phyloP scores from a whole-genome alignment of 306 rosid genomes.

The Vigna hirtella region DNA sequence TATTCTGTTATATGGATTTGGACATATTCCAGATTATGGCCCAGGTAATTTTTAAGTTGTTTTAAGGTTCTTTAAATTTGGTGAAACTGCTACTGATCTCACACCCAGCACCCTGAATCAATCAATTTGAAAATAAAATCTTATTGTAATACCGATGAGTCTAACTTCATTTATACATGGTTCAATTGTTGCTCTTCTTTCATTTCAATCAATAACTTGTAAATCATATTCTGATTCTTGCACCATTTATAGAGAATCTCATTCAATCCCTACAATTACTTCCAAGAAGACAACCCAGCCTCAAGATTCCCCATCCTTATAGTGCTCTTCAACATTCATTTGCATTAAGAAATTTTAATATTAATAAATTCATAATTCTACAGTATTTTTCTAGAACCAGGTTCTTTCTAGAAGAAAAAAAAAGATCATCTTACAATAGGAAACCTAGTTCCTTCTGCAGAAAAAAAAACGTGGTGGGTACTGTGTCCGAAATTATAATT shows the following conservation, averaged over 20 bases:
- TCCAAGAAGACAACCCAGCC: conserved; percentile 27
- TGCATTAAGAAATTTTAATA: background rate
- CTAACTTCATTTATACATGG: background rate
- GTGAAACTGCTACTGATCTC: background rate
- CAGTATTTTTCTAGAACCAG: conserved; percentile 35
- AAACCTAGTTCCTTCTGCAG: background rate
- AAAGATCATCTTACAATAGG: background rate
- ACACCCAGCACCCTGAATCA: background rate
- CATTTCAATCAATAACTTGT: conserved; percentile 22
- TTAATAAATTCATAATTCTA: background rate
- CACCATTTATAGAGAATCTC: conserved; percentile 45
- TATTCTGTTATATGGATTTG: background rate
- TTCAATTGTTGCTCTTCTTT: background rate
- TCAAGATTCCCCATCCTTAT: conserved; percentile 11
- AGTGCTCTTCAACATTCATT: conserved; percentile 13
- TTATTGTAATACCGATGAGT: background rate
- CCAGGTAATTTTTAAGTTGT: background rate
- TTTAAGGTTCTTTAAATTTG: background rate
- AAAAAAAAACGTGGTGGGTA: conserved; percentile 27
- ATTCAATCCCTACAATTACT: conserved; percentile 25
- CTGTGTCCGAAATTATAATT: conserved; percentile 12
- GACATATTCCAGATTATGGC: background rate
- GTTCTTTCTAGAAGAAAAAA: conserved; percentile 30
- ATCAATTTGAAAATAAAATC: background rate
- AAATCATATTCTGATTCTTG: conserved; percentile 51